Conservation (phyloP, 1,284 basidiomycete species). For the Boletellus sp. region DNA sequence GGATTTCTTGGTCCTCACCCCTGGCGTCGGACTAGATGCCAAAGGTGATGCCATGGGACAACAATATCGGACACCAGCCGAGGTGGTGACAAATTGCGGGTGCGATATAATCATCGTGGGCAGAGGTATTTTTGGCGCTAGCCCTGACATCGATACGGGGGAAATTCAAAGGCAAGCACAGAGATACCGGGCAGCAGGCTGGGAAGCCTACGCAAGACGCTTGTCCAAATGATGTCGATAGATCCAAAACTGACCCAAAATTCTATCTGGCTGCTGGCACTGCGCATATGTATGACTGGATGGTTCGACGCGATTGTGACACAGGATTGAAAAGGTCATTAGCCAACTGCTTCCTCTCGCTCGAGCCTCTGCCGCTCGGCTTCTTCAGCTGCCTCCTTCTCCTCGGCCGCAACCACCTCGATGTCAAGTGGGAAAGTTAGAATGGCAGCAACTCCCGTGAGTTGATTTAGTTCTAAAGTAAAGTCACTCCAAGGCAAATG, state of each 20-base stretch:
- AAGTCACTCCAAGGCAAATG: slow-evolving; percentile 8
- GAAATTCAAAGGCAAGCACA: slow-evolving; percentile 71
- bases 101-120: slow-evolving; percentile 99
- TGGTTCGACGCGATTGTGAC: no score
- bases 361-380: slow-evolving; percentile 35
- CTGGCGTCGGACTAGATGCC: slow-evolving; percentile 85
- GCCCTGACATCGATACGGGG: slow-evolving; percentile 54
- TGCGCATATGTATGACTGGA: no score
- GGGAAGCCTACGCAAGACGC: slow-evolving; percentile 73
- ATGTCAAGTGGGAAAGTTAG: slow-evolving; percentile 95
- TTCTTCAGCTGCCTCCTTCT: slow-evolving; percentile 60
- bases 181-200: slow-evolving; percentile 83
- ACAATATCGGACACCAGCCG: slow-evolving; percentile 89
- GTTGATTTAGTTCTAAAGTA: slow-evolving; percentile 80
- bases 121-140: slow-evolving; percentile 87
- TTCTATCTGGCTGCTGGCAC: no score
- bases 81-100: slow-evolving; percentile 83
- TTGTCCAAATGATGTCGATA: slow-evolving; percentile 15
- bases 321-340: slow-evolving; percentile 12
- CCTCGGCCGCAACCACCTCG: slow-evolving; percentile 89
- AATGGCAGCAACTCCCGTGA: slow-evolving; percentile 95
- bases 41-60: slow-evolving; percentile 92
- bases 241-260: not conserved
- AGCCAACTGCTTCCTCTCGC: slow-evolving; percentile 31
- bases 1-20: slow-evolving; percentile 91